These are phyloP conservation scores for Onygenales sp. DNA, from an alignment of 2,329 filamentous ascomycete species.

Conservation along the genomic window DNA sequence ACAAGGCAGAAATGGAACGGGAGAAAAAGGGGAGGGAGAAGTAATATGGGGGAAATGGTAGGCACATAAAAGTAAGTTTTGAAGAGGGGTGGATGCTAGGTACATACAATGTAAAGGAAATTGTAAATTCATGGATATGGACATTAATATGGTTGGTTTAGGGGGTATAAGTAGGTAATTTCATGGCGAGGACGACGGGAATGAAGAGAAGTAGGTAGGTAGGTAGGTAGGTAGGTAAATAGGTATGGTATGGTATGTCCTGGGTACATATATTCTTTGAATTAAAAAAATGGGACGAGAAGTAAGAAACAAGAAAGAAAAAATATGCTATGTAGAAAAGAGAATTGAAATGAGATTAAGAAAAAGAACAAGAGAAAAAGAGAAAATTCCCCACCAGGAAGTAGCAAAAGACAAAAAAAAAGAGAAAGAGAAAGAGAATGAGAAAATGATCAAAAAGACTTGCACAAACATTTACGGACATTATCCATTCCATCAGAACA, in stretches of 20 bases:
- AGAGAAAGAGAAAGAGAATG: neutral
- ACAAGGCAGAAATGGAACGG: too few species aligned
- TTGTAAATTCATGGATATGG: too few species aligned
- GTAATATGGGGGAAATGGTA: too few species aligned
- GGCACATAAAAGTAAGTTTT: too few species aligned
- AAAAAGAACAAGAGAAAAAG: neutral
- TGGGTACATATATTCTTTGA: too few species aligned
- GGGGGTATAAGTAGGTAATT: too few species aligned
- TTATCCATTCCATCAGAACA: conserved; percentile 4
- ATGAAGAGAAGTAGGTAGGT: neutral
- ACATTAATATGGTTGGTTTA: too few species aligned
- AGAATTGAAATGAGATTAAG: neutral
- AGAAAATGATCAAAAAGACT: neutral
- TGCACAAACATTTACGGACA: neutral
- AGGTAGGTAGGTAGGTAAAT: conserved; percentile 5
- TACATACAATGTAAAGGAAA: too few species aligned
- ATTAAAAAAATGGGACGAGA: neutral
- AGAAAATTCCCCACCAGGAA: neutral
- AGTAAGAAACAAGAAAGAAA: conserved; percentile 8
- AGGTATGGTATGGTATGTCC: too few species aligned
- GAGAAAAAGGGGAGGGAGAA: too few species aligned
- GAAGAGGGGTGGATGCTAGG: too few species aligned
- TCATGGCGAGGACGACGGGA: too few species aligned
- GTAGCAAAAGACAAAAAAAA: neutral
- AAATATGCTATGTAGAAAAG: neutral